These are phyloP conservation scores for Epichloe typhina DNA, from an alignment of 2,329 filamentous ascomycete genomes.

Conservation along the genomic window DNA sequence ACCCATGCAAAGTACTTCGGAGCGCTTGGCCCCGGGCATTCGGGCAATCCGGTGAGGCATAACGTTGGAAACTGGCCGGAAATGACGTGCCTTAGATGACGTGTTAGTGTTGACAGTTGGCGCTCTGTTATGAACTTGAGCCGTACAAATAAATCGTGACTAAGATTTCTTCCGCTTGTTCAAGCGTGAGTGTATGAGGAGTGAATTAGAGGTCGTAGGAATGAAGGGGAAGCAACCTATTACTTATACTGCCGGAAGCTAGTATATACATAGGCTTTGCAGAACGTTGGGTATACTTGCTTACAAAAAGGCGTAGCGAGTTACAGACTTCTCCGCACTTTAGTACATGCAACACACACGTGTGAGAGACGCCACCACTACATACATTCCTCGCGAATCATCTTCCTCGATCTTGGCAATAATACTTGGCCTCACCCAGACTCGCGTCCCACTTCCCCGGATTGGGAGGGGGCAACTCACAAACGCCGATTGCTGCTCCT, in stretches of 20 bases:
- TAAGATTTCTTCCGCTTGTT: too few relatives aligned
- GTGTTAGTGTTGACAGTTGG: background rate
- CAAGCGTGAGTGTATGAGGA: too few relatives aligned
- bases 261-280: background rate
- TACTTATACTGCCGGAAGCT: too few relatives aligned
- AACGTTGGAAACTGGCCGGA: conserved; percentile 11
- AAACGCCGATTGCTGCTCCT: too few relatives aligned
- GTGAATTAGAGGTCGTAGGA: too few relatives aligned
- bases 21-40: conserved; percentile 34
- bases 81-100: too few relatives aligned
- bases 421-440: too few relatives aligned
- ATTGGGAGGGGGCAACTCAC: background rate
- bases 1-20: conserved; percentile 40
- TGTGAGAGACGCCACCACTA: background rate
- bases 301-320: background rate
- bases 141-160: too few relatives aligned
- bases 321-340: background rate
- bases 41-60: conserved; percentile 34
- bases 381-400: background rate
- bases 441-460: background rate
- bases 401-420: too few relatives aligned
- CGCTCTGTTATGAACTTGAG: too few relatives aligned
- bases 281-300: background rate
- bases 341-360: background rate
- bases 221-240: background rate